These are phyloP conservation scores for Filobasidium uniguttulatum DNA, from an alignment of 1,284 basidiomycete genomes.

Conservation along the genomic window DNA sequence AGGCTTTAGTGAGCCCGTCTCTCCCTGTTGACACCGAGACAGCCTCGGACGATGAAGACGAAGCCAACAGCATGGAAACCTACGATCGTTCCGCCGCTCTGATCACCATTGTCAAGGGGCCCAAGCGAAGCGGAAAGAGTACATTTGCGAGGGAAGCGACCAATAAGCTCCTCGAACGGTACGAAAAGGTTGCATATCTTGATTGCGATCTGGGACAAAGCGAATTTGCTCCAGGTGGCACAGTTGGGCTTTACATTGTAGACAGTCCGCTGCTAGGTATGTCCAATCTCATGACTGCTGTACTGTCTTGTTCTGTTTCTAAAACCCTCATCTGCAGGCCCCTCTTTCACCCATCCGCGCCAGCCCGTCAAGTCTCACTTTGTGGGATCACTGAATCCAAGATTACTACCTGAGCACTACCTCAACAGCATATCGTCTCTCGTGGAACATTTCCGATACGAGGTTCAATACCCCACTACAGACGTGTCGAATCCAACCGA, in stretches of 20 bases:
- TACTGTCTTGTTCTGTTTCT: not conserved
- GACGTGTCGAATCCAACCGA: not conserved
- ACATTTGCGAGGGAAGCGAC: constrained; percentile 61
- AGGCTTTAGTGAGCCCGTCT: constrained; percentile 13
- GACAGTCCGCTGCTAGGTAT: constrained; percentile 55
- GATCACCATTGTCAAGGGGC: constrained; percentile 57
- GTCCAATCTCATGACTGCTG: constrained; percentile 9
- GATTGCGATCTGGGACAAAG: constrained; percentile 90
- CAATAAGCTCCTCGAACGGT: constrained; percentile 55
- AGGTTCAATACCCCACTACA: constrained; percentile 46
- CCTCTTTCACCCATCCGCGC: constrained; percentile 67
- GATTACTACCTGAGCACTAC: constrained; percentile 66
- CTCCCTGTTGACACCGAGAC: too few species aligned
- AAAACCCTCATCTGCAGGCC: constrained; percentile 43
- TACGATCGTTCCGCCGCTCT: constrained; percentile 1
- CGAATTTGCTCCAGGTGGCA: constrained; percentile 78
- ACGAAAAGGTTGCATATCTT: constrained; percentile 65
- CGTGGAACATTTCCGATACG: constrained; percentile 55
- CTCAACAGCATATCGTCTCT: constrained; percentile 55
- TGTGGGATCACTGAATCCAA: constrained; percentile 65
- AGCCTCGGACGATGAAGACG: constrained; percentile 4
- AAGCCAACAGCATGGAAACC: constrained; percentile 10
- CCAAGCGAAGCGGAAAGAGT: constrained; percentile 80
- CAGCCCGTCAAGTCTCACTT: constrained; percentile 65
- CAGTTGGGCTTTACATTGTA: constrained; percentile 66